A percentile compares a stretch with the other conserved stretches of the same genome.
Evolutionary conservation across 352 stramenopile species (phyloP).

Genomic region (Globisporangium irregulare): DNA sequence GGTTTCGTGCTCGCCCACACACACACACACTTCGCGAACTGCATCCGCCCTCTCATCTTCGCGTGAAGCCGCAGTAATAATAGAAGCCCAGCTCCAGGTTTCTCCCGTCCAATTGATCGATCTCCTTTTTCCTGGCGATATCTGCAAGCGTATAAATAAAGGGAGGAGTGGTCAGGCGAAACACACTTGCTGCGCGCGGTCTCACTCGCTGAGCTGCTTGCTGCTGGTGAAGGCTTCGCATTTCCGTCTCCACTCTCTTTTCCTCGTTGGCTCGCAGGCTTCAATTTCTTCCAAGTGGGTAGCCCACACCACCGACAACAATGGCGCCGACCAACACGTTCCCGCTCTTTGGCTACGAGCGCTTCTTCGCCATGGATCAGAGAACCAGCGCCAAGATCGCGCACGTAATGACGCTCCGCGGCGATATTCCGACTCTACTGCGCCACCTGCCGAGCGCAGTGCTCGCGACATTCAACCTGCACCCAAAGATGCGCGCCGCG

Average conservation of each 20-base stretch:
- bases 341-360: slow-evolving; percentile 61
- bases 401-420: slow-evolving; percentile 47
- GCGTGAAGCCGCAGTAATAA: background rate
- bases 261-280: background rate
- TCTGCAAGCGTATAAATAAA: background rate
- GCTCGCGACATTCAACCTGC: slow-evolving; percentile 54
- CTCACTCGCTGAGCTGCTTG: background rate
- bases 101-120: background rate
- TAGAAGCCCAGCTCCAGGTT: background rate
- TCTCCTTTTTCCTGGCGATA: background rate
- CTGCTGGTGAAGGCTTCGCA: background rate
- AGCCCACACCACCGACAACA: background rate
- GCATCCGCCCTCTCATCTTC: background rate
- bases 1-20: background rate
- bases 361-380: slow-evolving; percentile 64
- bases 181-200: background rate
- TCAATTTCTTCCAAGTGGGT: background rate
- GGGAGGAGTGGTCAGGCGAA: background rate
- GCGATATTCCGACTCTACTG: slow-evolving; percentile 35
- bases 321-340: slow-evolving; percentile 38
- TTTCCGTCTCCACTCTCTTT: background rate
- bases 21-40: too few relatives aligned
- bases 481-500: slow-evolving; percentile 45
- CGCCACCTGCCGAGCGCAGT: slow-evolving; percentile 38
- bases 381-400: slow-evolving; percentile 40